Evolutionary conservation across 495 filamentous ascomycete genomes (phyloP).

Genomic region (Saxophila tyrrhenica): DNA sequence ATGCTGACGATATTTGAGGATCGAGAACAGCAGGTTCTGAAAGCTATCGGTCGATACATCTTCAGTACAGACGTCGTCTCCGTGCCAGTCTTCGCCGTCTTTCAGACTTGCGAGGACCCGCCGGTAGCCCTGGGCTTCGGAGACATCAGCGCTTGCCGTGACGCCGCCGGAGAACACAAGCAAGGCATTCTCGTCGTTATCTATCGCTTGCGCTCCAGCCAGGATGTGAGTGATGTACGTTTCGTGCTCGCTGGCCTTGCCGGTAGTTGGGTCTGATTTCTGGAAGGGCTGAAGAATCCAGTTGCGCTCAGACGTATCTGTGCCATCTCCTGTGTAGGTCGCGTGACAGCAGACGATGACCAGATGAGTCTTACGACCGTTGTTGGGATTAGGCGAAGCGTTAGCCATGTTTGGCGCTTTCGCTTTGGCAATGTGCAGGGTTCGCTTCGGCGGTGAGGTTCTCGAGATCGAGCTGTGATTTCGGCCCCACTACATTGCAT

Average conservation of each 20-base stretch:
- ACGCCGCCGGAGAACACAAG: conserved; percentile 29
- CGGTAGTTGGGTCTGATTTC: conserved; percentile 15
- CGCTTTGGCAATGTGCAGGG: too few relatives aligned
- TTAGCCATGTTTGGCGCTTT: too few relatives aligned
- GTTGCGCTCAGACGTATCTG: conserved; percentile 16
- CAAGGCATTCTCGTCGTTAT: conserved; percentile 5
- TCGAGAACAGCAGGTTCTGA: conserved; percentile 33
- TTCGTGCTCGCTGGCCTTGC: conserved; percentile 26
- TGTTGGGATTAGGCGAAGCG: too few relatives aligned
- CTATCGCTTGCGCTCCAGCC: conserved; percentile 13
- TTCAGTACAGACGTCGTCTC: conserved; percentile 19
- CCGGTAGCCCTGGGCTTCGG: conserved; percentile 27
- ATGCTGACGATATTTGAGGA: conserved; percentile 23
- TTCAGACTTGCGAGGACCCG: conserved; percentile 13
- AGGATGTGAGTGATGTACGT: conserved; percentile 28
- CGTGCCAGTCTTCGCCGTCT: neutral
- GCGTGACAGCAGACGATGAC: conserved; percentile 32
- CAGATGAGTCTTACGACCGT: too few relatives aligned
- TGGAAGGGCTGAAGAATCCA: conserved; percentile 31
- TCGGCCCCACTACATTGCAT: too few relatives aligned
- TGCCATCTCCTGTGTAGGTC: conserved; percentile 21
- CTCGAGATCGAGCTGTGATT: too few relatives aligned
- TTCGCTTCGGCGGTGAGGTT: too few relatives aligned
- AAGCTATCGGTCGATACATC: conserved; percentile 31
- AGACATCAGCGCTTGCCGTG: conserved; percentile 16